Evolutionary conservation across 495 filamentous ascomycete genomes (phyloP), one percentile per base, ranked within the genome.

Genomic region (Annulohypoxylon moriforme): DNA sequence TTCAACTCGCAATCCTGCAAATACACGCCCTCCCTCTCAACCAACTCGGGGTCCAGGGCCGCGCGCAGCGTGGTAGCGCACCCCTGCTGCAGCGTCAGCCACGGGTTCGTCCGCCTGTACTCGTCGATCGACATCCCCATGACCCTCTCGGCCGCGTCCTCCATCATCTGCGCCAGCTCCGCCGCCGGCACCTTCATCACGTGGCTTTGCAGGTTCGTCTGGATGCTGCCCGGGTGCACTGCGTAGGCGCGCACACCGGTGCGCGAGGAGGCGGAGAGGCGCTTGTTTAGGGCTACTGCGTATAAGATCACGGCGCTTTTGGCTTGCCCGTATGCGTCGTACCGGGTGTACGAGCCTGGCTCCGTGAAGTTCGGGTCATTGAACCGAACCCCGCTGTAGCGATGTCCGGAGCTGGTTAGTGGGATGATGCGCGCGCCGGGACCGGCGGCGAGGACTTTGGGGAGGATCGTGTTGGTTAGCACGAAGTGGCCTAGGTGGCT

Each of bases 301-400:
- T 84, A 89, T n/a, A 90, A 80, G 53, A 90, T 83, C 75, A 87
- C 88, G 10, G 87, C 87, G 13, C 81, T 84, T 77, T 91, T 90
- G 5, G 83, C 82, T 47, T 87, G 85, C 13, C 84, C 86, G 73
- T 91, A 90, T 9, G 82, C 77, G 2, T 61, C 71, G 68, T 79
- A 85, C n/a, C 77, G 78, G 59, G 75, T 78, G 73, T 85, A 86
- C 4, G 75, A 75, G 27, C 60, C 74, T 25, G 72, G 75, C 55
- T 69, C 77, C 29, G 71, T 72, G 67, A 85, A 88, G 59, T 85
- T 87, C 40, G 75, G 81, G 76, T 90, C 86, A 60, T 82, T 76
- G 60, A 83, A 88, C 4, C 82, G 75, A 22, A 89, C 71, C 4
- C 78, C 82, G 10, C 74, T 71, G 44, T 81, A 46, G 16, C 75